phyloP scores from a whole-genome alignment of 306 rosid species.

The Prinsepia uniflora region DNA sequence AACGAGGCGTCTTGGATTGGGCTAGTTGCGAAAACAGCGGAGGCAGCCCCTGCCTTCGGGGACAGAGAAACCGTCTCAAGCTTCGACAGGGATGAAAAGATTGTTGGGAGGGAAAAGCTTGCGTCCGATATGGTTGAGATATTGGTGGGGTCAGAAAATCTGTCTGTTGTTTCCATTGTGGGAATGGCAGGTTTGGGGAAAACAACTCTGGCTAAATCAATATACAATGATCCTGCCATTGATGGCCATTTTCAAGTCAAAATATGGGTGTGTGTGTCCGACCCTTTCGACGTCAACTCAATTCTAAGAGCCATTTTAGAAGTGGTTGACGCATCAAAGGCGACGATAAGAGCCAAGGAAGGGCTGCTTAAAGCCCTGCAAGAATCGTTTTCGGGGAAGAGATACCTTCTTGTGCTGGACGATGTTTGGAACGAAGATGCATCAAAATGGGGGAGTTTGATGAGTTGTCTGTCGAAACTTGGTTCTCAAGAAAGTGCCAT shows the following conservation, averaged over 20 bases:
- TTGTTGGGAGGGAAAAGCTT: neutral
- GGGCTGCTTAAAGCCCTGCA: conserved; percentile 8
- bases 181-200: conserved; percentile 29
- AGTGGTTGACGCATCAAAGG: neutral
- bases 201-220: conserved; percentile 15
- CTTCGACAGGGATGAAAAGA: neutral
- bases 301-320: conserved; percentile 17
- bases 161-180: conserved; percentile 19
- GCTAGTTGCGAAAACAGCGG: neutral
- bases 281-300: conserved; percentile 6
- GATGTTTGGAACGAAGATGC: conserved; percentile 29
- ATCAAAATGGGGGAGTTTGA: conserved; percentile 3
- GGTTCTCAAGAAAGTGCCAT: neutral
- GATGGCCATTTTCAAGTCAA: neutral
- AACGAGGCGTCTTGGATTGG: neutral
- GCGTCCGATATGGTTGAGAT: neutral
- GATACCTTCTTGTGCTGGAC: conserved; percentile 24
- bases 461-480: conserved; percentile 4
- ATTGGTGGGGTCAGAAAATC: neutral
- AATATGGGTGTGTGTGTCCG: conserved; percentile 28
- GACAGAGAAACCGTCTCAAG: neutral
- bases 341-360: neutral
- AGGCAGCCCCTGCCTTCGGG: neutral
- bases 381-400: conserved; percentile 6
- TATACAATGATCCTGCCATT: conserved; percentile 12